phyloP scores from a whole-genome alignment of 2,329 filamentous ascomycete genomes.

The Tolypocladium sp. region DNA sequence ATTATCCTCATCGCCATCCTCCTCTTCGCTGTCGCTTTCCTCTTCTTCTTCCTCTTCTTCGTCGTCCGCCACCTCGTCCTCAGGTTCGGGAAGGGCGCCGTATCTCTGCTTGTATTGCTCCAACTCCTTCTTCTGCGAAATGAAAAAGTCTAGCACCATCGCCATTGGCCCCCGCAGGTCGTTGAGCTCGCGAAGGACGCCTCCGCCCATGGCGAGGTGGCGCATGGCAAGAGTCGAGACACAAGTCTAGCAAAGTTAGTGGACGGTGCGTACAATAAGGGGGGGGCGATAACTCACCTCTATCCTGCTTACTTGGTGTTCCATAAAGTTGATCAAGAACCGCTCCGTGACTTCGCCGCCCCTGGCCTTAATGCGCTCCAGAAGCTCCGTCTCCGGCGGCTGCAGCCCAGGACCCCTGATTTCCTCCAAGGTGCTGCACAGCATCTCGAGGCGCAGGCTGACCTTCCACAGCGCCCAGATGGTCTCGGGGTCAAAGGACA shows the following conservation, averaged over 20 bases:
- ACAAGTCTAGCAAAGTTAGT: constrained; percentile 52
- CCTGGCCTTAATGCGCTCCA: constrained; percentile 57
- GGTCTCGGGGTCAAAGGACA: constrained; percentile 69
- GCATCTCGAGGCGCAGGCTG: constrained; percentile 81
- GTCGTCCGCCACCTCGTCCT: constrained; percentile 8
- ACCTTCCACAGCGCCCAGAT: constrained; percentile 89
- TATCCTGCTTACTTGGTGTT: constrained; percentile 91
- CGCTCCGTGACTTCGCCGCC: constrained; percentile 83
- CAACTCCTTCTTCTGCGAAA: constrained; percentile 54
- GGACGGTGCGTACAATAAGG: neutral
- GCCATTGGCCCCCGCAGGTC: constrained; percentile 72
- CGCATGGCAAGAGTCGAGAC: constrained; percentile 71
- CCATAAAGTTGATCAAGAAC: constrained; percentile 81
- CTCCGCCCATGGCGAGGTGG: constrained; percentile 66
- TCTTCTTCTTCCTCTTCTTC: constrained; percentile 13
- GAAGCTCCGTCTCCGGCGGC: constrained; percentile 71
- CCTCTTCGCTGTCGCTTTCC: constrained; percentile 6
- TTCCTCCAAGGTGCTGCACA: constrained; percentile 82
- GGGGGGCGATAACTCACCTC: constrained; percentile 54
- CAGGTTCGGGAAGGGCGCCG: constrained; percentile 27
- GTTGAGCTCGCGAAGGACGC: constrained; percentile 50
- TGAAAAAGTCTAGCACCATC: constrained; percentile 56
- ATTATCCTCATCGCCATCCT: constrained; percentile 10
- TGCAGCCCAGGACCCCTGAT: constrained; percentile 54
- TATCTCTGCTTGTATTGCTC: constrained; percentile 48